Percentiles rank a stretch among this genome's conserved stretches.
phyloP scores from a whole-genome alignment of 108 stramenopile species.

The Nannochloropsis salina region DNA sequence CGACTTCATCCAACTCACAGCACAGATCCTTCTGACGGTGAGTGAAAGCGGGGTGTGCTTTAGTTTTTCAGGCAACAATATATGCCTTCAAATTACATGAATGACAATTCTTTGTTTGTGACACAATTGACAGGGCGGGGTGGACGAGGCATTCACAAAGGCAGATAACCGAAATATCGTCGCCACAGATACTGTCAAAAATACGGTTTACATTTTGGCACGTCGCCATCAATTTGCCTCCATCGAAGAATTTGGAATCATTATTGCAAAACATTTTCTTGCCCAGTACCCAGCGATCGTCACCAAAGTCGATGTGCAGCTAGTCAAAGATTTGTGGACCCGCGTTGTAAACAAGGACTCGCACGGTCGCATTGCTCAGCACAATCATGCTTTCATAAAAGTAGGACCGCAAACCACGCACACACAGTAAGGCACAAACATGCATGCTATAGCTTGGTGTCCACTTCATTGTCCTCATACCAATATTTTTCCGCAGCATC shows the following conservation, averaged over 20 bases:
- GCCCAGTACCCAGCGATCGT: constrained; percentile 46
- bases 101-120: background rate
- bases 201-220: constrained; percentile 56
- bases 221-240: constrained; percentile 45
- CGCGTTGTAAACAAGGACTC: constrained; percentile 34
- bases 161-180: constrained; percentile 57
- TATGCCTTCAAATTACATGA: no score
- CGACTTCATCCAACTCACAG: constrained; percentile 24
- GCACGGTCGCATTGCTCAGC: constrained; percentile 27
- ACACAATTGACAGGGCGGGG: constrained; percentile 14
- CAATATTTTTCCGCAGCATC: background rate
- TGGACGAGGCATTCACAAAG: constrained; percentile 41
- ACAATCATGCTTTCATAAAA: constrained; percentile 54
- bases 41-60: background rate
- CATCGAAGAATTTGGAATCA: constrained; percentile 52
- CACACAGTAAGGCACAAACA: background rate
- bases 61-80: background rate
- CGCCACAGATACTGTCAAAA: constrained; percentile 60
- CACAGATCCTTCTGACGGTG: background rate
- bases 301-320: constrained; percentile 26
- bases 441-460: no score
- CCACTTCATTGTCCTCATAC: background rate
- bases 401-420: constrained; percentile 21
- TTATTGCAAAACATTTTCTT: constrained; percentile 51
- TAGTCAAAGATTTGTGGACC: constrained; percentile 47